Evolutionary conservation across 805 yeast genomes (phyloP).

Genomic region (Komagataella ulmi): DNA sequence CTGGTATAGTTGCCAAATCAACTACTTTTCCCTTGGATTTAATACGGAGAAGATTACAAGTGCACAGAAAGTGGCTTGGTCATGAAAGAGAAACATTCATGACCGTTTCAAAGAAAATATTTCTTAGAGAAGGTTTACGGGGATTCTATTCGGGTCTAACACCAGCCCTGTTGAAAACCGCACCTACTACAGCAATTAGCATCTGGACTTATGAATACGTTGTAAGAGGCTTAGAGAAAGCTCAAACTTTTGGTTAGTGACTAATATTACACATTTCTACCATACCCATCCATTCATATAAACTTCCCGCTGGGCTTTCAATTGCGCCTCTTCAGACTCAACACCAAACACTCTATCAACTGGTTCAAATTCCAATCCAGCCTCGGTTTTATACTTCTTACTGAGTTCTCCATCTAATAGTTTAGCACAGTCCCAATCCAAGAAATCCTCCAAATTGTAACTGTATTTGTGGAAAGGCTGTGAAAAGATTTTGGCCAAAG

Average conservation of each 20-base stretch:
- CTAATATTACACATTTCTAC: not conserved
- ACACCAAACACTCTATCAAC: slow-evolving; percentile 25
- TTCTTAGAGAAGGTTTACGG: slow-evolving; percentile 40
- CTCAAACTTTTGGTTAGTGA: not conserved
- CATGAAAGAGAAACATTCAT: slow-evolving; percentile 3
- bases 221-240: slow-evolving; percentile 7
- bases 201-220: slow-evolving; percentile 19
- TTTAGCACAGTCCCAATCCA: slow-evolving; percentile 77
- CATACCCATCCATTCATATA: slow-evolving; percentile 4
- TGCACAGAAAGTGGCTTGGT: slow-evolving; percentile 16
- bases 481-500: slow-evolving; percentile 74
- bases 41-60: slow-evolving; percentile 64
- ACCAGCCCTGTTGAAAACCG: slow-evolving; percentile 62
- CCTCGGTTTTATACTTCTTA: slow-evolving; percentile 55
- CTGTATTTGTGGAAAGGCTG: slow-evolving; percentile 80
- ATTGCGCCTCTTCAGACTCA: slow-evolving; percentile 1
- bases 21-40: slow-evolving; percentile 80
- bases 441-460: slow-evolving; percentile 86
- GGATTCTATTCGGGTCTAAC: slow-evolving; percentile 70
- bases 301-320: slow-evolving; percentile 8
- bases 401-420: slow-evolving; percentile 48
- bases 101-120: slow-evolving; percentile 20
- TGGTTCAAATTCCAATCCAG: slow-evolving; percentile 66
- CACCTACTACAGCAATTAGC: slow-evolving; percentile 48
- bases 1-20: slow-evolving; percentile 64